Percentiles rank a stretch among this genome's conserved stretches.
These are phyloP conservation scores for Fusarium caatingaense DNA, from an alignment of 2,329 filamentous ascomycete species.

Conservation along the genomic window DNA sequence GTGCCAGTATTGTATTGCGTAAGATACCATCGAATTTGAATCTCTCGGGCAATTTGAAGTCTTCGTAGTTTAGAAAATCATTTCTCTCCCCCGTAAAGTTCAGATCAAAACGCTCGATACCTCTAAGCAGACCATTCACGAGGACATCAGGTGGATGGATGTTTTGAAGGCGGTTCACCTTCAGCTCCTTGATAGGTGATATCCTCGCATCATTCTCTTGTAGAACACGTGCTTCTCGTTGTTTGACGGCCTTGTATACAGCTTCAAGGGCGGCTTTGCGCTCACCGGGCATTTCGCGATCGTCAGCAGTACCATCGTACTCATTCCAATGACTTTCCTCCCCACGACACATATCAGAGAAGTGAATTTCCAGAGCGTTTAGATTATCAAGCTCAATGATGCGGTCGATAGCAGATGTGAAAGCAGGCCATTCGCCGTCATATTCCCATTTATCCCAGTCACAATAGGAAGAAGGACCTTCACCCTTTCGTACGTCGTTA, in stretches of 20 bases:
- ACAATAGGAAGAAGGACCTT: neutral
- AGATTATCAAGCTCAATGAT: neutral
- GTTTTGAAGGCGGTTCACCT: fast-evolving
- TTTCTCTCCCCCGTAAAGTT: no score
- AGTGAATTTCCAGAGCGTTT: neutral
- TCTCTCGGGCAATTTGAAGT: neutral
- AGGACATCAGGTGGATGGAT: neutral
- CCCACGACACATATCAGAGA: neutral
- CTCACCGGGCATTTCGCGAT: neutral
- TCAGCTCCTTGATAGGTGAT: neutral
- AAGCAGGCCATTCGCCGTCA: neutral
- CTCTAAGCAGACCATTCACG: neutral
- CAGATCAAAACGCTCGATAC: neutral
- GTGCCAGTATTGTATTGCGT: neutral
- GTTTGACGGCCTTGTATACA: neutral
- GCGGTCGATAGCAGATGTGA: neutral
- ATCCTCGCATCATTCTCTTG: no score
- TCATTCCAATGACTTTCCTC: no score
- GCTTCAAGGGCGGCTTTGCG: neutral
- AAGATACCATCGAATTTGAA: neutral
- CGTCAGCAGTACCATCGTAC: fast-evolving
- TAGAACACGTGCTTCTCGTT: neutral
- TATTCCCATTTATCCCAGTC: neutral
- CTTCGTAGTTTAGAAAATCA: no score
- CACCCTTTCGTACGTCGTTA: no score